Percentiles rank a stretch among this genome's conserved stretches.
These are phyloP conservation scores for Huiozyma naganishii DNA, from an alignment of 805 yeast genomes.

Conservation along the genomic window DNA sequence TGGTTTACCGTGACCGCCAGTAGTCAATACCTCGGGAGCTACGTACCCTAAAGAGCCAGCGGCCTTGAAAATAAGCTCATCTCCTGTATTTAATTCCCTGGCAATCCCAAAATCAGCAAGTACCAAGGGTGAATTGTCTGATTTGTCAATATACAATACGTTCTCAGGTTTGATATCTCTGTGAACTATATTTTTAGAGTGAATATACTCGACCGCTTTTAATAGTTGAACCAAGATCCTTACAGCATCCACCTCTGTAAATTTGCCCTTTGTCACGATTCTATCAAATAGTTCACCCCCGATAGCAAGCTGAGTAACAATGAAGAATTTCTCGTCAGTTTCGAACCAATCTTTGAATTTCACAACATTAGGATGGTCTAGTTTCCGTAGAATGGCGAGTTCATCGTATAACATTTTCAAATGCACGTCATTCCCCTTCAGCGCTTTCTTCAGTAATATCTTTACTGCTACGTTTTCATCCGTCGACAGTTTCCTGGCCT, in stretches of 20 bases:
- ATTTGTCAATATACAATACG: conserved; percentile 52
- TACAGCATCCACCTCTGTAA: conserved; percentile 84
- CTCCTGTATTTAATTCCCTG: conserved; percentile 49
- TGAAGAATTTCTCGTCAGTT: conserved; percentile 79
- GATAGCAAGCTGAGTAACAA: conserved; percentile 87
- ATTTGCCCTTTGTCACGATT: conserved; percentile 66
- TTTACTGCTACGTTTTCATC: conserved; percentile 82
- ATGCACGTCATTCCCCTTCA: conserved; percentile 56
- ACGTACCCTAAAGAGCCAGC: conserved; percentile 96
- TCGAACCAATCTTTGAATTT: conserved; percentile 89
- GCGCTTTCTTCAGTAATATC: conserved; percentile 74
- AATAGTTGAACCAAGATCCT: conserved; percentile 61
- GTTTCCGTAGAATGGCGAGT: conserved; percentile 50
- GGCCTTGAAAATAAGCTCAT: conserved; percentile 53
- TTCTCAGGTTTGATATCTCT: conserved; percentile 94
- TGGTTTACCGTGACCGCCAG: conserved; percentile 84
- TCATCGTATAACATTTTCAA: conserved; percentile 66
- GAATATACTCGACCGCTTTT: conserved; percentile 71
- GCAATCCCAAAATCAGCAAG: conserved; percentile 97
- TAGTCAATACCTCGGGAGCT: conserved; percentile 84
- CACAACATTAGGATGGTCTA: conserved; percentile 81
- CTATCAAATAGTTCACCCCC: conserved; percentile 94
- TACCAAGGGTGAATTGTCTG: conserved; percentile 58
- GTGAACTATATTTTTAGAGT: conserved; percentile 70
- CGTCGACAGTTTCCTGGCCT: conserved; percentile 45